phyloP scores from a whole-genome alignment of 352 stramenopile species.

The Globisporangium cystogenes region DNA sequence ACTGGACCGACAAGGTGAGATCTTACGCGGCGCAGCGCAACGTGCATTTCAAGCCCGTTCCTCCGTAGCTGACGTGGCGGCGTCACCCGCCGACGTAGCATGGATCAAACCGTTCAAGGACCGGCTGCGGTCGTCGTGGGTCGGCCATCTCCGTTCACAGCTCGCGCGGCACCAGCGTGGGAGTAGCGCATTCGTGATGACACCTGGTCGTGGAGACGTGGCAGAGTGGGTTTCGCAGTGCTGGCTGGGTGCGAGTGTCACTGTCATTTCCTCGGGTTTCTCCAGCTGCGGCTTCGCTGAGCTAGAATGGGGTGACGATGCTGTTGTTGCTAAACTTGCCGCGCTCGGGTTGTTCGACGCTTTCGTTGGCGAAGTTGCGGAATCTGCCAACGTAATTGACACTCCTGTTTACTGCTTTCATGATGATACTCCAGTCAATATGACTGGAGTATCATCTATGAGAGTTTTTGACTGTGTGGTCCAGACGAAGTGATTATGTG shows the following conservation, averaged over 20 bases:
- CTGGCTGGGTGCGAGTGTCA: neutral
- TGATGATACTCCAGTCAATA: too few relatives aligned
- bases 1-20: conserved; percentile 21
- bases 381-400: conserved; percentile 1
- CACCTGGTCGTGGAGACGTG: neutral
- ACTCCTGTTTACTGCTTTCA: too few relatives aligned
- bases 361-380: neutral
- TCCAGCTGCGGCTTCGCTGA: neutral
- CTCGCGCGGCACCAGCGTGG: neutral
- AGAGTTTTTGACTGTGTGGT: too few relatives aligned
- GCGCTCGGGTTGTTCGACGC: neutral
- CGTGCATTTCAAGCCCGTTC: conserved; percentile 18
- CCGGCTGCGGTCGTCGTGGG: too few relatives aligned
- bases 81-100: conserved; percentile 9
- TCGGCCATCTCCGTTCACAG: neutral
- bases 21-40: conserved; percentile 16
- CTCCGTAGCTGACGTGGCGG: conserved; percentile 14
- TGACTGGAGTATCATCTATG: too few relatives aligned
- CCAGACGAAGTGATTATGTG: too few relatives aligned
- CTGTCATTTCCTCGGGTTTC: neutral
- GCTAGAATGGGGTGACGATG: neutral
- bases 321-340: neutral
- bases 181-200: neutral
- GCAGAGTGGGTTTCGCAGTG: neutral
- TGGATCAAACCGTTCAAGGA: too few relatives aligned